Evolutionary conservation across 352 stramenopile species (phyloP).

Genomic region (Blastocystis sp.): DNA sequence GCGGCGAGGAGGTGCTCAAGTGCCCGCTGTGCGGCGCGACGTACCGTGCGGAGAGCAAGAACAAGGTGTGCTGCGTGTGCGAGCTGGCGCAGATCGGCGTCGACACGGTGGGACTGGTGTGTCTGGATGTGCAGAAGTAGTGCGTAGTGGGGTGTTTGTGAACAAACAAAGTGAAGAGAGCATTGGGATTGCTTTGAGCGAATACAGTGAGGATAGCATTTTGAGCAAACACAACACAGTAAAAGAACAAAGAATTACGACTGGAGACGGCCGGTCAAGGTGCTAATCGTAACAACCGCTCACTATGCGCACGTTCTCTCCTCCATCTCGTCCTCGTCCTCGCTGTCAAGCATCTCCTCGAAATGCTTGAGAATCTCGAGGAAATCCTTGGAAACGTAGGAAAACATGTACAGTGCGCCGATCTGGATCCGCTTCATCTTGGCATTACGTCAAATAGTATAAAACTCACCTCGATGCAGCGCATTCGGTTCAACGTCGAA

Average conservation of each 20-base stretch:
- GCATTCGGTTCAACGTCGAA: constrained; percentile 27
- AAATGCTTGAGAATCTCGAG: constrained; percentile 59
- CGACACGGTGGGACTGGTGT: constrained; percentile 68
- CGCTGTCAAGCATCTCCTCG: constrained; percentile 46
- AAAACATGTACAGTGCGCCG: constrained; percentile 64
- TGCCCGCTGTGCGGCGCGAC: constrained; percentile 90
- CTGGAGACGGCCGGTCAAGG: constrained; percentile 48
- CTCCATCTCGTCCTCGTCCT: constrained; percentile 38
- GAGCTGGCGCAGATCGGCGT: constrained; percentile 84
- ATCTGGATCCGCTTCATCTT: constrained; percentile 63
- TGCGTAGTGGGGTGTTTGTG: constrained; percentile 22
- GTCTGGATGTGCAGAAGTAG: constrained; percentile 41
- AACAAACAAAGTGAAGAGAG: neutral
- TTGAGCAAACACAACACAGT: neutral
- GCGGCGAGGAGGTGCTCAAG: constrained; percentile 81
- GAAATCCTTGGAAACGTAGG: constrained; percentile 65
- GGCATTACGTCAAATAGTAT: neutral
- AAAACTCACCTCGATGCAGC: constrained; percentile 15
- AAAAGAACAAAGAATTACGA: neutral
- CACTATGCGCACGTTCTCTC: constrained; percentile 20
- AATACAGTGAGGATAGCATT: neutral
- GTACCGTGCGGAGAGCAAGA: constrained; percentile 84
- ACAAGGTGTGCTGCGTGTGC: constrained; percentile 87
- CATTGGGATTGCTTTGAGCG: neutral
- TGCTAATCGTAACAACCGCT: neutral